Evolutionary conservation across 2,329 filamentous ascomycete species (phyloP), one percentile per base, ranked within the genome.

Genomic region (Lecanoromycetidae sp.): DNA sequence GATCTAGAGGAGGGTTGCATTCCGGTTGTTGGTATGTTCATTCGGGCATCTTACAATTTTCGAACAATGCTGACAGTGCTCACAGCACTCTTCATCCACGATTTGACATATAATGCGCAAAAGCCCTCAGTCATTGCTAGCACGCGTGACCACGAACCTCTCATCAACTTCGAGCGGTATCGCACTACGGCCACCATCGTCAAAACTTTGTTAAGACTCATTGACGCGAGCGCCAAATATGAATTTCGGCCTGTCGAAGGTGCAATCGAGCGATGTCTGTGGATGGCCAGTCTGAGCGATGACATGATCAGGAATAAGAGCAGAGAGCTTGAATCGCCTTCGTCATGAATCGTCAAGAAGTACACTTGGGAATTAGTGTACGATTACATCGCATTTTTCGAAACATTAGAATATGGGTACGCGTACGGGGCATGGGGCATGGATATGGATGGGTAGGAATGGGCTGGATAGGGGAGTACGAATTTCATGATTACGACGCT

Each of bases 131-230:
- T 75, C 53, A 69, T 80, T 35, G 65, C 68, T 10, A 66, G 63
- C 45, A 69, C 63, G 12, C 63, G 55, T 12, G 59, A 61, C 5
- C 64, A 68, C 20, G 76, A 79, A 56, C 66, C 72, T n/a, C 64
- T 82, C 44, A 69, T 82, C 48, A 82, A 82, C 57, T 82, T 81
- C 52, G 78, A 82, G 61, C 70, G 78, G 44, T 77, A 80, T 57
- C 76, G 79, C 52, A 80, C 75, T n/a, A 71, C 76, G 7, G 78
- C 78, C 20, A 68, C 69, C 15, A 80, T 82, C 48, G 76, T 81
- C 50, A 82, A 82, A 61, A 77, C 71, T 51, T 64, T 82, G 27
- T 65, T 82, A 35, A 68, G 77, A 39, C 62, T 82, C 22, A 74
- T 81, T 43, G 78, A 82, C 57, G 75, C 76, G 12, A 80, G 77